Base-by-base conservation (phyloP, 164 flowering plant species). In the Piper betle region DNA sequence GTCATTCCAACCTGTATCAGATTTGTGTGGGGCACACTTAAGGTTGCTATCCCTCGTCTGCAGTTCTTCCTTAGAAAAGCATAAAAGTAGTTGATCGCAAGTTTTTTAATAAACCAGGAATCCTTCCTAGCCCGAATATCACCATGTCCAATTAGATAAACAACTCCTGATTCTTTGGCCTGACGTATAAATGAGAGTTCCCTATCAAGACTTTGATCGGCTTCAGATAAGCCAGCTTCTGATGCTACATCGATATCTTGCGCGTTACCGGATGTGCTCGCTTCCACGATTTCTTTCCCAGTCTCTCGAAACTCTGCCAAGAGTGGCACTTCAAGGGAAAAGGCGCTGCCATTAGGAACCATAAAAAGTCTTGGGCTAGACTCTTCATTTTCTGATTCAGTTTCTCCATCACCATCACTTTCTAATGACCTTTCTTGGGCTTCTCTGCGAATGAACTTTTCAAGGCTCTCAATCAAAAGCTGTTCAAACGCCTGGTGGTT, bases 1-100 rank as follows among this genome's bases (percentile, higher is more conserved):
- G 96, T 87, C 98, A 90, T 93, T 67, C 92, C 86, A 16, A 90
- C 98, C 72, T 90, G 98, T 81, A 93, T 88, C 64, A 90, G 75
- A 72, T 90, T 80, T 7, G 94, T 66, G 75, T 88, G 97, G 10
- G 96, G 98, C 19, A 90, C 98, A 56, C 88, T 87, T 68, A 93
- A 69, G 58, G 81, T 93, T 2, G 98, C 92, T 64, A 74, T 85
- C 20, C 97, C 96, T 64, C 97, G 79, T 72, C 98, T 74, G 84
- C 94, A 83, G 65, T 90, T 93, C 82, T 82, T 93, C 68, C 97
- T 86, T 75, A 93, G 63, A 72, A 93, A 93, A 4, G 96, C 97
- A 61, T 93, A 93, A 61, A 93, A 87, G 71, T 93, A 93, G 57
- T 93, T 93, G 48, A 93, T 88, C 55, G 82, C 74, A 38, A 93